These are phyloP conservation scores for Yamadazyma spencermartinsiae DNA, from an alignment of 1,139 yeast genomes.

Conservation along the genomic window DNA sequence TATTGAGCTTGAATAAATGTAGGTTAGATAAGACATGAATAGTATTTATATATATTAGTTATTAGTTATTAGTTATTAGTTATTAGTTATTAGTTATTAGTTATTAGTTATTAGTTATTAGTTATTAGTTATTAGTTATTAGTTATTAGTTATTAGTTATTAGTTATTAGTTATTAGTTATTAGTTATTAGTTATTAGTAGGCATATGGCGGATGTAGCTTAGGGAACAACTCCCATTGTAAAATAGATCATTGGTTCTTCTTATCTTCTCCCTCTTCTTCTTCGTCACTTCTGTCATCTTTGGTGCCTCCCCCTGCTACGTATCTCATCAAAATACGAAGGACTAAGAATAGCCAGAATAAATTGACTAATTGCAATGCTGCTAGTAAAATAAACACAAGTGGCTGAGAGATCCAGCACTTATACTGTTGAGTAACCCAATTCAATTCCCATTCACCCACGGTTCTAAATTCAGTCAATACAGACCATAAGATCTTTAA, in stretches of 20 bases:
- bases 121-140: not conserved
- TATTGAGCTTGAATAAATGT: too few species aligned
- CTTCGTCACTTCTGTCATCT: conserved; percentile 93
- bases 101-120: not conserved
- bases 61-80: not conserved
- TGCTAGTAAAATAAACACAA: conserved; percentile 72
- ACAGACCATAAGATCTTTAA: conserved; percentile 83
- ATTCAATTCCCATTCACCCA: conserved; percentile 77
- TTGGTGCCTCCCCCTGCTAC: conserved; percentile 57
- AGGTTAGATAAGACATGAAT: too few species aligned
- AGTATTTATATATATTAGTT: conserved; percentile 5
- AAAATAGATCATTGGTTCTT: not conserved
- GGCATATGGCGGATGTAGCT: not conserved
- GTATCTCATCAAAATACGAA: conserved; percentile 72
- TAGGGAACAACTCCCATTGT: too few species aligned
- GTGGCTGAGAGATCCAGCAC: conserved; percentile 92
- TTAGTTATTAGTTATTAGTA: not conserved
- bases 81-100: not conserved
- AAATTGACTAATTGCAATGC: conserved; percentile 83
- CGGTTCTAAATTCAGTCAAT: conserved; percentile 79
- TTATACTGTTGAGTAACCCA: conserved; percentile 95
- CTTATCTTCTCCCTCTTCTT: conserved; percentile 49
- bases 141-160: not conserved
- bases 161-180: not conserved
- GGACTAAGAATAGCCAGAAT: conserved; percentile 83